These are phyloP conservation scores for Aureobasidium leucospermi DNA, from an alignment of 2,329 filamentous ascomycete genomes.

Conservation along the genomic window DNA sequence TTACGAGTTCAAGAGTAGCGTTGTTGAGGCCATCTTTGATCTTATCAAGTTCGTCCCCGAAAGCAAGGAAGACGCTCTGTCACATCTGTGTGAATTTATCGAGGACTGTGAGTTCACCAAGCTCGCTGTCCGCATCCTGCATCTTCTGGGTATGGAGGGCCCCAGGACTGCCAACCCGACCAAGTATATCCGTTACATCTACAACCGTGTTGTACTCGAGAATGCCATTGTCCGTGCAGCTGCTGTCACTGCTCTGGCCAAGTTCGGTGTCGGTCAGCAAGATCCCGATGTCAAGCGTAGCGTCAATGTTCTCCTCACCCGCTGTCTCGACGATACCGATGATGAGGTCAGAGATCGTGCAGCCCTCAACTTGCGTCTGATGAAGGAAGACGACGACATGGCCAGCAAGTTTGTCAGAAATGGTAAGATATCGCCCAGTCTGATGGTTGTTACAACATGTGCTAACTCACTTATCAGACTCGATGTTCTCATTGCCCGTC, in stretches of 20 bases:
- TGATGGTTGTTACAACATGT: neutral
- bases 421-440: conserved; percentile 45
- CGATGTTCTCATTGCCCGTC: conserved; percentile 86
- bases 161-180: conserved; percentile 93
- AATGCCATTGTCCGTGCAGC: conserved; percentile 94
- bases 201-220: conserved; percentile 95
- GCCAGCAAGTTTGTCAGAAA: conserved; percentile 88
- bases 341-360: conserved; percentile 96
- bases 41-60: conserved; percentile 98
- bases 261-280: conserved; percentile 95
- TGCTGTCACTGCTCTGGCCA: conserved; percentile 89
- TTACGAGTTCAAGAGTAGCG: conserved; percentile 95
- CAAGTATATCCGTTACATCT: conserved; percentile 99
- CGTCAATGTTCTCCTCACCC: conserved; percentile 82
- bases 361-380: conserved; percentile 82
- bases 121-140: conserved; percentile 87
- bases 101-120: conserved; percentile 99
- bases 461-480: conserved; percentile 51
- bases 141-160: conserved; percentile 88
- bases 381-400: conserved; percentile 75
- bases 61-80: conserved; percentile 70
- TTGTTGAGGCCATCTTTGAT: conserved; percentile 99
- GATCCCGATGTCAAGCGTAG: conserved; percentile 95
- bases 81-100: conserved; percentile 96
- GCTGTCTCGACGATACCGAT: conserved; percentile 93